Percentiles rank a stretch among this genome's conserved stretches.
phyloP scores from a whole-genome alignment of 176 grass and related monocot genomes.

The Tuctoria greenei region DNA sequence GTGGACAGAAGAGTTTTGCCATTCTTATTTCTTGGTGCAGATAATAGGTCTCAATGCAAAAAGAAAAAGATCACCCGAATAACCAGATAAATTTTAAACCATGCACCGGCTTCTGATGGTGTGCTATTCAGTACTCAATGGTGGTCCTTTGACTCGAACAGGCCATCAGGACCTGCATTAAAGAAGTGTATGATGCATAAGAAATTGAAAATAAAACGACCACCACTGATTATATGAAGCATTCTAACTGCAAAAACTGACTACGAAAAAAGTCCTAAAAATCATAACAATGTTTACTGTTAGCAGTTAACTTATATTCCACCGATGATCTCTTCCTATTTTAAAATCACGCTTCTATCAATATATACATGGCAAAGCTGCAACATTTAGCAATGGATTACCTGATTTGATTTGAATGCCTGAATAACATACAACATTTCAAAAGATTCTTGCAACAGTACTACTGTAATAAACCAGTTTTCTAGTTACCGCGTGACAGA shows the following conservation, averaged over 20 bases:
- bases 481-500: background rate
- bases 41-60: conserved; percentile 33
- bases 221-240: background rate
- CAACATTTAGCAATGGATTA: background rate
- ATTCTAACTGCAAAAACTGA: background rate
- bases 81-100: conserved; percentile 32
- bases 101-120: conserved; percentile 12
- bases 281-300: background rate
- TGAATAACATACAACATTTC: background rate
- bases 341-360: background rate
- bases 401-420: background rate
- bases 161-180: conserved; percentile 61
- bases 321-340: background rate
- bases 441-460: background rate
- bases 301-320: background rate
- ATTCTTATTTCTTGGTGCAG: conserved; percentile 58
- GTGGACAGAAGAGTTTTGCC: conserved; percentile 34
- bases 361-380: background rate
- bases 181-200: conserved; percentile 14
- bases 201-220: background rate
- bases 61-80: conserved; percentile 43
- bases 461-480: background rate
- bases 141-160: conserved; percentile 73
- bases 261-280: background rate
- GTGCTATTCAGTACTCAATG: conserved; percentile 43